Conservation (phyloP, 2,329 filamentous ascomycete genomes). For the Fusarium luffae region DNA sequence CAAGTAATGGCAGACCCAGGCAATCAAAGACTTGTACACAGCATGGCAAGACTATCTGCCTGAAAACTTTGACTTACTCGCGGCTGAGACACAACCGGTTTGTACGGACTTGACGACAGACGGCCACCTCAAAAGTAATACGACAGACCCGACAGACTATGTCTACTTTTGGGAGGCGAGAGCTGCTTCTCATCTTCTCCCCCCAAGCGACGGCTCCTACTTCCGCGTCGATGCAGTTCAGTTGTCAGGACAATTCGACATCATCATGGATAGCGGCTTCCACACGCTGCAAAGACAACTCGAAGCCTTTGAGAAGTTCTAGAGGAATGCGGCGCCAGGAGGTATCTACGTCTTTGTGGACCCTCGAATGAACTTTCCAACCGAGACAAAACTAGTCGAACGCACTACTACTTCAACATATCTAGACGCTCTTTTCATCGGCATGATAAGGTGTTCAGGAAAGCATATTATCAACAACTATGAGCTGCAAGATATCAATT, state of each 20-base stretch:
- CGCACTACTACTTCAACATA: slow-evolving; percentile 4
- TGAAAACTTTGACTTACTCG: neutral
- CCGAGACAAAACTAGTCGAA: neutral
- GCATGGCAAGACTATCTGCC: neutral
- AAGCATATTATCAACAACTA: slow-evolving; percentile 41
- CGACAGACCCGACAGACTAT: neutral
- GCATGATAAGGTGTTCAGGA: slow-evolving; percentile 37
- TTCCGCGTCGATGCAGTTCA: neutral
- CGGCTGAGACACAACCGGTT: neutral
- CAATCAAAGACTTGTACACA: neutral
- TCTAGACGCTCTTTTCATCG: slow-evolving; percentile 44
- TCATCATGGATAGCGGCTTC: slow-evolving; percentile 56
- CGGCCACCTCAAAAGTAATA: neutral
- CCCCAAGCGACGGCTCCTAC: neutral
- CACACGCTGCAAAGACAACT: slow-evolving; percentile 54
- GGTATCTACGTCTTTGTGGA: slow-evolving; percentile 52
- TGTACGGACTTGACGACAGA: neutral
- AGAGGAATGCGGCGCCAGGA: slow-evolving; percentile 51
- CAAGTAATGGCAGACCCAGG: neutral
- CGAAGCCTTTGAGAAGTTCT: slow-evolving; percentile 50
- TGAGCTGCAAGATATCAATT: slow-evolving; percentile 46
- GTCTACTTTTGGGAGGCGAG: neutral
- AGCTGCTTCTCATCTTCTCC: neutral
- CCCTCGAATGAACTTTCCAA: slow-evolving; percentile 46
- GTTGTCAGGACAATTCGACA: slow-evolving; percentile 37